phyloP scores from a whole-genome alignment of 2,329 filamentous ascomycete genomes.

The Nothophaeocryptopus gaeumannii region DNA sequence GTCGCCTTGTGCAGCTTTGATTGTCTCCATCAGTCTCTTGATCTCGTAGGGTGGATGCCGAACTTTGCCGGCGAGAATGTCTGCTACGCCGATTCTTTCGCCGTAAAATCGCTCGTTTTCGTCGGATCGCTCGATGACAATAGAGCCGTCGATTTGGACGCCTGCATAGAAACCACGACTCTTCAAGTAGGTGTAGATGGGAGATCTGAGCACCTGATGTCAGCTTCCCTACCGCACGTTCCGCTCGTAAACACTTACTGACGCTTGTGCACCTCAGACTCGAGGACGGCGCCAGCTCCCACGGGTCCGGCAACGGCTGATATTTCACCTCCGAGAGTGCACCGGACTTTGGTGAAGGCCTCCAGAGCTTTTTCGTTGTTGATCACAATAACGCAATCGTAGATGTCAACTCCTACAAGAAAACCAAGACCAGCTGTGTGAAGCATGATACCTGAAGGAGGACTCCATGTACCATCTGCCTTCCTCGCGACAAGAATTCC shows the following conservation, averaged over 20 bases:
- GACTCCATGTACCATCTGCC: slow-evolving; percentile 85
- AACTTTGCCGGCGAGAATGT: slow-evolving; percentile 63
- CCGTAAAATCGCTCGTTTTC: slow-evolving; percentile 87
- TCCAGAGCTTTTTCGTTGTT: slow-evolving; percentile 83
- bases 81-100: slow-evolving; percentile 57
- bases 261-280: slow-evolving; percentile 65
- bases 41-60: slow-evolving; percentile 56
- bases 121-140: slow-evolving; percentile 80
- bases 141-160: slow-evolving; percentile 80
- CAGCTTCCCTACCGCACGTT: too few relatives aligned
- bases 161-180: slow-evolving; percentile 85
- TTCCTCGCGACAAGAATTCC: slow-evolving; percentile 81
- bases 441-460: slow-evolving; percentile 84
- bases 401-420: slow-evolving; percentile 87
- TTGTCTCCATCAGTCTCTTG: slow-evolving; percentile 69
- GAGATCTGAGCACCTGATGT: slow-evolving; percentile 41
- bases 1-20: slow-evolving; percentile 85
- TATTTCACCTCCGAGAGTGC: slow-evolving; percentile 79
- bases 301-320: slow-evolving; percentile 74
- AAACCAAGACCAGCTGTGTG: slow-evolving; percentile 89
- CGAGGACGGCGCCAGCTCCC: slow-evolving; percentile 69
- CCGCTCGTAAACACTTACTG: slow-evolving; percentile 35
- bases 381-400: slow-evolving; percentile 91
- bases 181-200: slow-evolving; percentile 84
- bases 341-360: slow-evolving; percentile 73